Base-by-base conservation (phyloP, 192 early-diverging fungal genomes). In the Coemansia sp. region DNA sequence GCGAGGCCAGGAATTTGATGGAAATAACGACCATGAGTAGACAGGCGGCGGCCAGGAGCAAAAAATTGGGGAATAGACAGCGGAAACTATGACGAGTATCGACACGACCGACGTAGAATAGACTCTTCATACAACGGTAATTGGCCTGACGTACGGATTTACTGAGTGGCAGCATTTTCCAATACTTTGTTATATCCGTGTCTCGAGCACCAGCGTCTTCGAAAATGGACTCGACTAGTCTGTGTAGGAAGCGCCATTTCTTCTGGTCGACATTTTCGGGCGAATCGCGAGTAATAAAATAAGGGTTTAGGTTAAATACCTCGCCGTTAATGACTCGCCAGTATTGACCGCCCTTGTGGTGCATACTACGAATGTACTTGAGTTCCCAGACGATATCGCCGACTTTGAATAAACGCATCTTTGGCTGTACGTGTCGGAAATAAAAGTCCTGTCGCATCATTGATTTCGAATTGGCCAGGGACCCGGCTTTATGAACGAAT, bases 1-100 rank as follows among this genome's bases (percentile, higher is more conserved):
- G 84, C 3, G 96, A 95, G 14, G 96, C 94, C 57, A 98, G 83
- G 72, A 98, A 98, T 84, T 97, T 97, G 82, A 98, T 89, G 33
- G 92, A 84, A 62, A 98, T 92, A 28, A 97, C 89, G n/a, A 84
- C 82, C 11, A 93, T 92, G 70, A 98, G 87, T 39, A 95, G 81
- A 59, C 88, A 88, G 37, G 97, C 91, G 23, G 87, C 86, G 17
- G 91, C 88, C 53, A 95, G 84, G 53, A 97, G 71, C 70, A 98
- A 84, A 64, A 96, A 97, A 73, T 92, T 89, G 32, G 96, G 86
- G 44, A 91, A 90, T 46, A 93, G 76, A 86, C 93, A 91, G 67
- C 84, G 78, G 49, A 91, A 65, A 53, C 91, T 90, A 26, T 90
- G 92, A 43, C 97, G 92, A 55, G 84, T 72, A 73, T 98, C 97